Conservation (phyloP, 2,329 filamentous ascomycete species). For the Chaetomiaceae sp. region DNA sequence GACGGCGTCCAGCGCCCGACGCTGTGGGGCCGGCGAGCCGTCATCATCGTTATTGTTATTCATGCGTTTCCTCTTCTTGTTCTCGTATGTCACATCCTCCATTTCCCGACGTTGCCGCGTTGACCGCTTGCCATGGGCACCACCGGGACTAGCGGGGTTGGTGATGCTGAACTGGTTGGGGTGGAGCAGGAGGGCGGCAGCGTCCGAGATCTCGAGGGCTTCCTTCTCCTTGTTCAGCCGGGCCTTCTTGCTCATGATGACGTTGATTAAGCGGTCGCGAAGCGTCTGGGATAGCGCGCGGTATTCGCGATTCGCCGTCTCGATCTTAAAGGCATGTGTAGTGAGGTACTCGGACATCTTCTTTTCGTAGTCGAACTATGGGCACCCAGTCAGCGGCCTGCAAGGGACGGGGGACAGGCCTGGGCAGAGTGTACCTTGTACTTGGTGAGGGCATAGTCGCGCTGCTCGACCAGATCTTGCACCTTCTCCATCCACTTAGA, state of each 20-base stretch:
- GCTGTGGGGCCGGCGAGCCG: slow-evolving; percentile 56
- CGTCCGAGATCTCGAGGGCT: slow-evolving; percentile 62
- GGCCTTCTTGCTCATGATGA: slow-evolving; percentile 60
- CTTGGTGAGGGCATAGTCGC: slow-evolving; percentile 76
- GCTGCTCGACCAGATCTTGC: slow-evolving; percentile 81
- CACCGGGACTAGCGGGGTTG: slow-evolving; percentile 61
- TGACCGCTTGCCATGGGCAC: slow-evolving; percentile 58
- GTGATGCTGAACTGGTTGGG: slow-evolving; percentile 64
- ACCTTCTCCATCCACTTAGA: slow-evolving; percentile 79
- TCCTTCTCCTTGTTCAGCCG: slow-evolving; percentile 63
- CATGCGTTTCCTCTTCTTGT: slow-evolving; percentile 61
- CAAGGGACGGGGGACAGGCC: not conserved
- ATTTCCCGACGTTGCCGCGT: slow-evolving; percentile 58
- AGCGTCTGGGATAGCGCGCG: slow-evolving; percentile 55
- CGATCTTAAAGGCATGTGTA: slow-evolving; percentile 56
- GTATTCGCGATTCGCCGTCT: slow-evolving; percentile 60
- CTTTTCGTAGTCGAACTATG: slow-evolving; percentile 59
- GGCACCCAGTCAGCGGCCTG: slow-evolving; percentile 20
- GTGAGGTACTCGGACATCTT: slow-evolving; percentile 57
- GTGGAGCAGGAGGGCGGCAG: slow-evolving; percentile 60
- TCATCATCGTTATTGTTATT: slow-evolving; percentile 52
- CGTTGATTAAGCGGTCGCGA: slow-evolving; percentile 63
- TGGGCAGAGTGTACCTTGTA: slow-evolving; percentile 63
- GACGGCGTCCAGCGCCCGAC: slow-evolving; percentile 52
- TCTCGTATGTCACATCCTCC: slow-evolving; percentile 54